phyloP scores from a whole-genome alignment of 208 protist species.

The Giardia duodenalis region DNA sequence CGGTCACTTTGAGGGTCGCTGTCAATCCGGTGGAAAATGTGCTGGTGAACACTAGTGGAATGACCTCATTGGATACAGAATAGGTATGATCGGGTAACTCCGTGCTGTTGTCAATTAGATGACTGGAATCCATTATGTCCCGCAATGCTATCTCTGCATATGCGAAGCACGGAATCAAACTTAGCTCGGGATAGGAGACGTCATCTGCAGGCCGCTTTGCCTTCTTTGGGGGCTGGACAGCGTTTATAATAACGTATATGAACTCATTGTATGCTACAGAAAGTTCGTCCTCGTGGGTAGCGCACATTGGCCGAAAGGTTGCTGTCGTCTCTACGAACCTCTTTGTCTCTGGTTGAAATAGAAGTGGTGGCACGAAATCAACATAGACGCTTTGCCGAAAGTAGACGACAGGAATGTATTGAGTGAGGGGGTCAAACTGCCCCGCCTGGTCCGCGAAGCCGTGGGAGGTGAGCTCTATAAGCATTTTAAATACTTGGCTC shows the following conservation, averaged over 20 bases:
- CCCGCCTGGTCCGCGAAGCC: neutral
- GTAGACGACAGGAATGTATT: neutral
- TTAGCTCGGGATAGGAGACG: neutral
- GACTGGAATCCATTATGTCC: neutral
- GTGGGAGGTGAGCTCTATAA: neutral
- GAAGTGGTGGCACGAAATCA: neutral
- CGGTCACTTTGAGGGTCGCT: no score
- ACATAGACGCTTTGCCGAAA: neutral
- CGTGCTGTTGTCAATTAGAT: no score
- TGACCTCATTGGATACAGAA: no score
- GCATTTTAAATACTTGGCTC: no score
- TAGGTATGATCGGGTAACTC: no score
- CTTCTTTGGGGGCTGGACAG: neutral
- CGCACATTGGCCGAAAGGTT: neutral
- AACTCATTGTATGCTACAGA: neutral
- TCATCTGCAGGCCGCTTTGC: neutral
- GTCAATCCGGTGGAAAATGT: no score
- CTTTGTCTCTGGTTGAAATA: neutral
- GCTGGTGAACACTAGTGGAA: no score
- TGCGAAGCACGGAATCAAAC: neutral
- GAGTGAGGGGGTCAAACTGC: neutral
- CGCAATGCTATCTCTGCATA: neutral
- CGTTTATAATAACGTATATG: neutral
- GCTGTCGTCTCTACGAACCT: neutral
- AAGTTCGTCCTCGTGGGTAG: neutral